Conservation (phyloP, 2,329 filamentous ascomycete genomes). For the Ophiostoma sp. region DNA sequence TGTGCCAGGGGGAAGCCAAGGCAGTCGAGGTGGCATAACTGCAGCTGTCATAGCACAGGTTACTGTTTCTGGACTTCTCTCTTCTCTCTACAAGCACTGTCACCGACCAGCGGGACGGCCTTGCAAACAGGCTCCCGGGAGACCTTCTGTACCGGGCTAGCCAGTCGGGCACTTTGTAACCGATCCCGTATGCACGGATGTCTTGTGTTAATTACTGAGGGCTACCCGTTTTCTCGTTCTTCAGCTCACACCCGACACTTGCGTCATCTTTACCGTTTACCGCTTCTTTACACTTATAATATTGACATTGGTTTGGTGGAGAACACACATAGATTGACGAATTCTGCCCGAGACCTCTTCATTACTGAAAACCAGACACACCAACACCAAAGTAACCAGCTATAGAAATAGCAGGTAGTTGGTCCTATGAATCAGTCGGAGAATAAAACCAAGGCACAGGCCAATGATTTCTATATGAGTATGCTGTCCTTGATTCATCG, state of each 20-base stretch:
- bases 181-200: not conserved
- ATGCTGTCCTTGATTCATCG: not conserved
- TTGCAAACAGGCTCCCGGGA: not conserved
- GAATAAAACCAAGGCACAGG: not conserved
- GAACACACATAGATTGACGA: not conserved
- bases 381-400: not conserved
- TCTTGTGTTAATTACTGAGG: not conserved
- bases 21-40: not conserved
- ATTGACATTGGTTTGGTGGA: not conserved
- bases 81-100: not conserved
- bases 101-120: not conserved
- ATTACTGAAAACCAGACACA: not conserved
- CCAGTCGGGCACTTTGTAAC: not conserved
- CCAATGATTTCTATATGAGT: not conserved
- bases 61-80: not conserved
- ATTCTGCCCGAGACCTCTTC: not conserved
- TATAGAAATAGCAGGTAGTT: not conserved
- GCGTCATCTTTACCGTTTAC: not conserved
- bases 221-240: not conserved
- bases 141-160: not conserved
- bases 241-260: not conserved
- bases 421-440: not conserved
- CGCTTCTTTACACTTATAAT: not conserved
- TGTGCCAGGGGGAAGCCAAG: conserved; percentile 12
- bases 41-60: not conserved